Conservation (phyloP, 1,139 yeast species). For the Hansenula sp. region DNA sequence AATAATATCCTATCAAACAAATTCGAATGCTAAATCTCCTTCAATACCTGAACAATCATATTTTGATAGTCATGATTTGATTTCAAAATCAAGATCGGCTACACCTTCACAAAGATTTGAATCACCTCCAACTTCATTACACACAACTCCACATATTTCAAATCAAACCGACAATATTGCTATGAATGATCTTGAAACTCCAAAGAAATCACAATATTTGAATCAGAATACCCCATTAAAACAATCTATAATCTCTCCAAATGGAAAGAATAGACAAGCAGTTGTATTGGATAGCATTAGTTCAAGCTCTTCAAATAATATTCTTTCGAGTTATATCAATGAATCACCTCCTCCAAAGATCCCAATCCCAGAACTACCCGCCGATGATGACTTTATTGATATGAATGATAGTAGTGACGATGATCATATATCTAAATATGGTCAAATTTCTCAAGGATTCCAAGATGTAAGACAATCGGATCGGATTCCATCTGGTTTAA, state of each 20-base stretch:
- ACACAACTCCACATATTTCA: background rate
- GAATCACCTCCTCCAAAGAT: conserved; percentile 19
- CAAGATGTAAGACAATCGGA: conserved; percentile 15
- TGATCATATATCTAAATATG: conserved; percentile 14
- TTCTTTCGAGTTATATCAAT: conserved; percentile 18
- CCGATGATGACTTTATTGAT: conserved; percentile 20
- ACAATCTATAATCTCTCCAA: conserved; percentile 14
- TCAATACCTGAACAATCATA: background rate
- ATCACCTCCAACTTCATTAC: conserved; percentile 7
- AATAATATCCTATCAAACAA: conserved; percentile 11
- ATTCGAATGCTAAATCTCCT: conserved; percentile 3
- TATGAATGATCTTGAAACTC: conserved; percentile 1
- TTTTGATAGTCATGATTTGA: background rate
- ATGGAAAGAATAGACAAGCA: conserved; percentile 27
- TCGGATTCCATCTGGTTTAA: conserved; percentile 15
- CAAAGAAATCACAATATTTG: conserved; percentile 2
- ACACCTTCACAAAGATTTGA: conserved; percentile 1
- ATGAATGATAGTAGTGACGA: conserved; percentile 17
- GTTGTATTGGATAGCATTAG: conserved; percentile 24
- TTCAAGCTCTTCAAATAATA: conserved; percentile 20
- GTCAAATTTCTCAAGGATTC: conserved; percentile 12
- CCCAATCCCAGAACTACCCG: conserved; percentile 15
- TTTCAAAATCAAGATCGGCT: background rate
- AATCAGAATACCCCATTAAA: background rate
- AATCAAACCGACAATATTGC: conserved; percentile 3